These are phyloP conservation scores for Cladorrhinum samala DNA, from an alignment of 495 filamentous ascomycete genomes.

Conservation along the genomic window DNA sequence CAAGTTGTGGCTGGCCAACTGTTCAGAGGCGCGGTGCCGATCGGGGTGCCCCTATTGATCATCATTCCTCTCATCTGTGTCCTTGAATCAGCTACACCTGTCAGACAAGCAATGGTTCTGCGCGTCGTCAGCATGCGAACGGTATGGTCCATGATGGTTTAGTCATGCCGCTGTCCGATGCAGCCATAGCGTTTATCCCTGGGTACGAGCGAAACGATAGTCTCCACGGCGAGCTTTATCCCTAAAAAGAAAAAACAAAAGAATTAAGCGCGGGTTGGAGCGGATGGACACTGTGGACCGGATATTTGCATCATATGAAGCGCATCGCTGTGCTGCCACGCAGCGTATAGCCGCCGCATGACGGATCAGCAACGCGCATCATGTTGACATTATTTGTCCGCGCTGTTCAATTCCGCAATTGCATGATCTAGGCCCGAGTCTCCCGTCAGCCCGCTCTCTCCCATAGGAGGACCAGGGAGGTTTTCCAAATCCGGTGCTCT, in stretches of 20 bases:
- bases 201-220: neutral
- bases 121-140: neutral
- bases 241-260: neutral
- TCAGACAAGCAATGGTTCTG: neutral
- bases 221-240: neutral
- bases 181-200: neutral
- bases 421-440: neutral
- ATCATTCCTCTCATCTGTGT: neutral
- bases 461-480: neutral
- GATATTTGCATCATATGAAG: neutral
- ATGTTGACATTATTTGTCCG: slow-evolving; percentile 1
- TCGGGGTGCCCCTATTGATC: neutral
- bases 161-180: neutral
- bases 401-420: neutral
- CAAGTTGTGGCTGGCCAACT: neutral
- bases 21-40: neutral
- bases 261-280: neutral
- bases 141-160: too few species aligned
- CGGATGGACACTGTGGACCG: neutral
- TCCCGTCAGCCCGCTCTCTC: neutral
- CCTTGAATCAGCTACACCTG: neutral
- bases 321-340: too few species aligned
- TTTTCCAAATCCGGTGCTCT: neutral
- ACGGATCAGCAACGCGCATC: slow-evolving; percentile 5
- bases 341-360: slow-evolving; percentile 4